Conservation (phyloP, 768 basidiomycete species). For the Termitomyces sp. region DNA sequence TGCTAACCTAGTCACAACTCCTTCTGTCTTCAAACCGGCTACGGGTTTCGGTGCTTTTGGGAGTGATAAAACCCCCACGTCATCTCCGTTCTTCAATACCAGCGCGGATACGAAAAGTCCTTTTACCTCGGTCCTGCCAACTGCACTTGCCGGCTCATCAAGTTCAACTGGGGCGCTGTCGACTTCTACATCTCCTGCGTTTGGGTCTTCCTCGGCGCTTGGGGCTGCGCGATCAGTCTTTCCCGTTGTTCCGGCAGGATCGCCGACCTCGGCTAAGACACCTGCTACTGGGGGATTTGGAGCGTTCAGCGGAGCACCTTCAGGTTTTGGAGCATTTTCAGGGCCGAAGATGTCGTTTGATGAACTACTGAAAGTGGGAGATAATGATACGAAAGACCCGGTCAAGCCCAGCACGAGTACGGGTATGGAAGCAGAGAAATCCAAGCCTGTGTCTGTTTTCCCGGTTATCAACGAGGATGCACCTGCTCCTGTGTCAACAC, state of each 20-base stretch:
- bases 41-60: conserved; percentile 45
- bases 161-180: conserved; percentile 15
- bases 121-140: conserved; percentile 31
- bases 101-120: conserved; percentile 20
- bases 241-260: conserved; percentile 15
- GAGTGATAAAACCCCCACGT: conserved; percentile 26
- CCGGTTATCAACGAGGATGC: not conserved
- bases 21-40: conserved; percentile 34
- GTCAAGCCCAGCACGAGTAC: conserved; percentile 9
- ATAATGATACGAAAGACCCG: conserved; percentile 20
- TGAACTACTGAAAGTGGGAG: conserved; percentile 48
- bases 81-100: conserved; percentile 53
- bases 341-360: conserved; percentile 48
- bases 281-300: conserved; percentile 39
- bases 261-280: conserved; percentile 21
- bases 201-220: conserved; percentile 33
- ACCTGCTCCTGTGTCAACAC: not conserved
- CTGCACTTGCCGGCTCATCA: conserved; percentile 9
- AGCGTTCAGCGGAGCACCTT: conserved; percentile 39
- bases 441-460: conserved; percentile 9
- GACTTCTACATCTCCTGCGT: conserved; percentile 23
- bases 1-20: conserved; percentile 28
- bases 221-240: conserved; percentile 27
- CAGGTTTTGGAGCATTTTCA: conserved; percentile 37
- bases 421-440: conserved; percentile 1